Evolutionary conservation across 2,329 filamentous ascomycete species (phyloP), one percentile per base, ranked within the genome.

Genomic region (Trichoderma koningii): DNA sequence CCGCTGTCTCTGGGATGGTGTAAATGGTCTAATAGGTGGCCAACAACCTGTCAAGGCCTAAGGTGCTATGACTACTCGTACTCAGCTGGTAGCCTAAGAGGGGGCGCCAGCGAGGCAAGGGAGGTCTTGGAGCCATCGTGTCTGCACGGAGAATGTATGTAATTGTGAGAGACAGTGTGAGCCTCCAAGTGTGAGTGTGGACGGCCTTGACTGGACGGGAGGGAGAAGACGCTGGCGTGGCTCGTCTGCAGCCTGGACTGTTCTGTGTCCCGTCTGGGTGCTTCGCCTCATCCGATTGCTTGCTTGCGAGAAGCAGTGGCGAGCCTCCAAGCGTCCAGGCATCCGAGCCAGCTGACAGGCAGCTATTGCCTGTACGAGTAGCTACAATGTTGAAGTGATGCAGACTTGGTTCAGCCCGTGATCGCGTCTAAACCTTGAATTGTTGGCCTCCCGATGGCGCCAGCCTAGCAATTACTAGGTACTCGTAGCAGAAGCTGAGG

Each of bases 191-290:
- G 48, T n/a, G 21, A 50, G 47, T 52, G 21, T 45, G 41, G 41
- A 28, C 44, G 23, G 53, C 1, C 15, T 28, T 47, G 44, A 47
- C 44, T 19, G 44, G 44, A 21, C 7, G 42, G 28, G 44, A 26
- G 51, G 42, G 28, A 65, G 50, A 55, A 26, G 38, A 19, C 34
- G 63, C 63, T 65, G 63, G 63, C 63, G 63, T 55, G 63, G 63
- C 63, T 48, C 51, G 44, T 63, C 30, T 63, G 61, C 42, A 63
- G 61, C 61, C 61, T 63, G 61, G 41, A 19, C 26, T 6, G 9
- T 30, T 7, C 28, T 50, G 61, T 21, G 51, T 50, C 51, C 17
- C 60, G 15, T 48, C 55, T 34, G 34, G 10, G 34, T 38, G 34
- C 52, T 12, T 63, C 41, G 50, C 59, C 59, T 62, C 59, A 42